phyloP scores from a whole-genome alignment of 2,329 filamentous ascomycete genomes.

The Cryphonectria japonica region DNA sequence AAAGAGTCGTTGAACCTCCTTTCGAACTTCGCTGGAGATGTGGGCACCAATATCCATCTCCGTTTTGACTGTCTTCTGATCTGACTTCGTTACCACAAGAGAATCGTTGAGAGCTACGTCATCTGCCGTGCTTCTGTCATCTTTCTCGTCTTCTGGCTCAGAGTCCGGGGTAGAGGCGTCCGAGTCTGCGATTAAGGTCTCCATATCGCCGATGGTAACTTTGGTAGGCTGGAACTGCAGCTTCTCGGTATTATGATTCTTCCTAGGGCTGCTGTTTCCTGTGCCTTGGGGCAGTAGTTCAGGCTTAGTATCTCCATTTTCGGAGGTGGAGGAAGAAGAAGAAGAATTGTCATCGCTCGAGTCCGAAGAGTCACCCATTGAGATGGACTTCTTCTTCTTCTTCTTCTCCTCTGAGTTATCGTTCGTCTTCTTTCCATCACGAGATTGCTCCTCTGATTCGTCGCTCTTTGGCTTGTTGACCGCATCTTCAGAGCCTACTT shows the following conservation, averaged over 20 bases:
- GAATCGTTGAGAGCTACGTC: neutral
- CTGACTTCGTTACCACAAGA: neutral
- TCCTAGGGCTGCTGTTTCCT: conserved; percentile 8
- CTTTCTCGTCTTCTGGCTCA: neutral
- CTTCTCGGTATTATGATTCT: neutral
- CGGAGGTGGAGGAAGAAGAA: neutral
- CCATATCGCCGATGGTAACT: neutral
- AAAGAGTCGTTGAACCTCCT: conserved; percentile 15
- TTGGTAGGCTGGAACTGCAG: neutral
- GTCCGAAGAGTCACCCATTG: conserved; percentile 15
- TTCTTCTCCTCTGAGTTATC: conserved; percentile 6
- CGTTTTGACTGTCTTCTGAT: neutral
- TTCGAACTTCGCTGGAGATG: conserved; percentile 14
- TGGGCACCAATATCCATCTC: conserved; percentile 1
- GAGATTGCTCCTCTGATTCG: neutral
- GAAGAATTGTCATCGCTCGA: neutral
- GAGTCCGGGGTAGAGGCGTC: conserved; percentile 6
- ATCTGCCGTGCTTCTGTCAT: neutral
- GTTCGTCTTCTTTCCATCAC: conserved; percentile 8
- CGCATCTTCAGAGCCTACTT: neutral
- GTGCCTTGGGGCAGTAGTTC: neutral
- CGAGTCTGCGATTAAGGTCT: conserved; percentile 3
- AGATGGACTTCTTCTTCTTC: conserved; percentile 16
- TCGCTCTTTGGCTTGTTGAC: conserved; percentile 10
- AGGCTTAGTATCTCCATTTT: conserved; percentile 4